Conservation (phyloP, 2,329 filamentous ascomycete species). For the Phaeosphaeria sp. region DNA sequence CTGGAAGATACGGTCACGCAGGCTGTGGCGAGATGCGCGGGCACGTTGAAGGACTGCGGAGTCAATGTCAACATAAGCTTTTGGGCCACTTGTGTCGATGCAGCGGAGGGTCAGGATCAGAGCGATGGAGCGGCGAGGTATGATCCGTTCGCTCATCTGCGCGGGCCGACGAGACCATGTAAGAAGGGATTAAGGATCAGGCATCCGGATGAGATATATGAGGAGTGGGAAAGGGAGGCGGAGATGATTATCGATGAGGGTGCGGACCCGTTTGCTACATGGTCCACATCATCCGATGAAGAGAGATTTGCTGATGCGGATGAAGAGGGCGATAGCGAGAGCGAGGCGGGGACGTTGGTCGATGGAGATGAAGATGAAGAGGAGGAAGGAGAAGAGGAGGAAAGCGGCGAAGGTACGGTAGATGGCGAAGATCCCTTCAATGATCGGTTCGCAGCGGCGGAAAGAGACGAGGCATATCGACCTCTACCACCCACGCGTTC, state of each 20-base stretch:
- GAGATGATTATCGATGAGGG: conserved; percentile 11
- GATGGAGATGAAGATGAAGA: conserved; percentile 7
- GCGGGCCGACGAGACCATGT: conserved; percentile 8
- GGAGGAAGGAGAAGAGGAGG: conserved; percentile 15
- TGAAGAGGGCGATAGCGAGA: not conserved
- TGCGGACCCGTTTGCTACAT: conserved; percentile 8
- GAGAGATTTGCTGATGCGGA: conserved; percentile 13
- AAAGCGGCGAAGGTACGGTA: not conserved
- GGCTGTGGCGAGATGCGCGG: conserved; percentile 18
- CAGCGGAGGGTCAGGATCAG: not conserved
- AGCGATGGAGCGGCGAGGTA: conserved; percentile 1
- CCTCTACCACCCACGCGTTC: not conserved
- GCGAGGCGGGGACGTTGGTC: conserved; percentile 27
- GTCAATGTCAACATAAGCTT: conserved; percentile 23
- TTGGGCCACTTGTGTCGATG: conserved; percentile 25
- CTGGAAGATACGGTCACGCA: conserved; percentile 29
- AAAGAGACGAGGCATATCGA: conserved; percentile 6
- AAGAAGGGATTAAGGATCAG: conserved; percentile 24
- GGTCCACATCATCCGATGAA: conserved; percentile 7
- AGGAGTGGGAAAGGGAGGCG: conserved; percentile 23
- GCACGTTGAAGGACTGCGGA: conserved; percentile 21
- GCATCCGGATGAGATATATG: conserved; percentile 30
- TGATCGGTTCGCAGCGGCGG: not conserved
- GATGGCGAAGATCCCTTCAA: conserved; percentile 6
- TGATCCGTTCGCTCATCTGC: conserved; percentile 36